These are phyloP conservation scores for Baeospora myosura DNA, from an alignment of 1,284 basidiomycete species.

Conservation along the genomic window DNA sequence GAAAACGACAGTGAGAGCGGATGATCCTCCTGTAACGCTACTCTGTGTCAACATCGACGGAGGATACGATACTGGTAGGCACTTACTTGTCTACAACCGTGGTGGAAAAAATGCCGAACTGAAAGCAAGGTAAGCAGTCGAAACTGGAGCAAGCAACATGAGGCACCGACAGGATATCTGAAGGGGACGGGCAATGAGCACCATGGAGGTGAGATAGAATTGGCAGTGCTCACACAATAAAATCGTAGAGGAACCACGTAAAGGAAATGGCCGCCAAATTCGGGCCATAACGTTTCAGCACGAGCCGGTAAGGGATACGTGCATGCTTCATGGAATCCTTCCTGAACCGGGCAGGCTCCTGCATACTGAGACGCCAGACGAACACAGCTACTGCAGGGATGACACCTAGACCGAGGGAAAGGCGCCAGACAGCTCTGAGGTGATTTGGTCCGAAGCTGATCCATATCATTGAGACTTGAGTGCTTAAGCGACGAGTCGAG, in stretches of 20 bases:
- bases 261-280: constrained; percentile 63
- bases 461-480: background rate
- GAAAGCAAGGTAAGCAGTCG: too few relatives aligned
- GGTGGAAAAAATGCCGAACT: constrained; percentile 83
- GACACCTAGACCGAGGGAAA: constrained; percentile 83
- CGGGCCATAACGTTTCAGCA: constrained; percentile 77
- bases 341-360: constrained; percentile 67
- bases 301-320: constrained; percentile 70
- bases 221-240: constrained; percentile 51
- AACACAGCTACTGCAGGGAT: constrained; percentile 78
- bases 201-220: background rate
- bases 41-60: too few relatives aligned
- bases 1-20: constrained; percentile 52
- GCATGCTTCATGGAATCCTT: constrained; percentile 72
- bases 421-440: constrained; percentile 80
- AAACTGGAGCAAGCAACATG: too few relatives aligned
- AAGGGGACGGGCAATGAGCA: background rate
- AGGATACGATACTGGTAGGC: too few relatives aligned
- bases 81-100: constrained; percentile 64
- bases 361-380: constrained; percentile 82
- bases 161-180: constrained; percentile 4
- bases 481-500: background rate
- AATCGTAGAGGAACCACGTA: constrained; percentile 83
- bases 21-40: constrained; percentile 51
- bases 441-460: constrained; percentile 70